phyloP scores from a whole-genome alignment of 108 stramenopile species.

The Tribonema minus region DNA sequence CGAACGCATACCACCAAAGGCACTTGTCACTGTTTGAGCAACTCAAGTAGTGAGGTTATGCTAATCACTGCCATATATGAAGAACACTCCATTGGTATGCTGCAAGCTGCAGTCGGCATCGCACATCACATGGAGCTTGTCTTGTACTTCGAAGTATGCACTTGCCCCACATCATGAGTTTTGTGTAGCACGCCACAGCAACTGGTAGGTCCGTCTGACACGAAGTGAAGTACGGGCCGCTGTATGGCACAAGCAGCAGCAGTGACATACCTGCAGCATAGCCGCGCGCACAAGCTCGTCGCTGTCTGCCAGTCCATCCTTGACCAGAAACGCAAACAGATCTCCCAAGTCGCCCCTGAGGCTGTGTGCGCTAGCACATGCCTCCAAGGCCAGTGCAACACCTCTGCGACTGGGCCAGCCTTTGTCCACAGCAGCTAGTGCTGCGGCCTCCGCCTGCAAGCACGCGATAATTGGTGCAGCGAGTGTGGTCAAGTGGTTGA shows the following conservation, averaged over 20 bases:
- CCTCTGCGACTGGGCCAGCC: conserved; percentile 17
- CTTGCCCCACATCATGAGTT: too few relatives aligned
- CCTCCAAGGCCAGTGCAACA: conserved; percentile 17
- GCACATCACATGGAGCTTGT: neutral
- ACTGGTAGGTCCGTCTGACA: too few relatives aligned
- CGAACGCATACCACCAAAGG: too few relatives aligned
- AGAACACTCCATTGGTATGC: too few relatives aligned
- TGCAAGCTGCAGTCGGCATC: neutral
- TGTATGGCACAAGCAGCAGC: neutral
- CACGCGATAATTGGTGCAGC: too few relatives aligned
- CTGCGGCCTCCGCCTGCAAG: neutral
- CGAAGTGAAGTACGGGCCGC: too few relatives aligned
- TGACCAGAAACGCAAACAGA: conserved; percentile 23
- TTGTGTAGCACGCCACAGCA: too few relatives aligned
- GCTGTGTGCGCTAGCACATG: conserved; percentile 5
- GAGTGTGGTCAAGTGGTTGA: too few relatives aligned
- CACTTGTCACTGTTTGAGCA: too few relatives aligned
- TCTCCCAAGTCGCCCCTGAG: neutral
- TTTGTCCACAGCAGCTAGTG: neutral
- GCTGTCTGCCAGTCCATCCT: conserved; percentile 27
- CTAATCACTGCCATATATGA: too few relatives aligned
- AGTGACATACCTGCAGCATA: conserved; percentile 11
- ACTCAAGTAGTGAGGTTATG: too few relatives aligned
- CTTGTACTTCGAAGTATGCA: too few relatives aligned
- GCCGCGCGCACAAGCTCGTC: conserved; percentile 12